Evolutionary conservation across 331 rosid species (phyloP).

Genomic region (Stylosanthes scabra): DNA sequence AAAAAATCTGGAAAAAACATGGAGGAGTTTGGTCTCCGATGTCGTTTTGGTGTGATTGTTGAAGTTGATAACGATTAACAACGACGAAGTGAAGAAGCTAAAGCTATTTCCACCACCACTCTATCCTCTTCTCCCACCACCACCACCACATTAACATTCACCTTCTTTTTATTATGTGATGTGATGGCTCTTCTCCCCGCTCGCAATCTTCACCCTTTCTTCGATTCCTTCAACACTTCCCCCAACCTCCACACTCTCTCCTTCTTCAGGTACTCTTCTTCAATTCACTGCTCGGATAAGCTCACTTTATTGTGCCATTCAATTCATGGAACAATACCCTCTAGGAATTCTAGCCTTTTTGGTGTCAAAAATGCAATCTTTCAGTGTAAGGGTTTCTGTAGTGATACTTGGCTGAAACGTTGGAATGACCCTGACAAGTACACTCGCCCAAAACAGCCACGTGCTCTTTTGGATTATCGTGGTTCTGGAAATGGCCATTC

Average conservation of each 20-base stretch:
- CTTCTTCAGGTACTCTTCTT: conserved; percentile 57
- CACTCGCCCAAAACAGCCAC: conserved; percentile 58
- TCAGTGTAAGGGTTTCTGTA: conserved; percentile 39
- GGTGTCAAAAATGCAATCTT: conserved; percentile 36
- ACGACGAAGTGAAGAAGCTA: background rate
- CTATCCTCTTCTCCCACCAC: background rate
- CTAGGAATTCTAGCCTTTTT: conserved; percentile 40
- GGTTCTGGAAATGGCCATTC: conserved; percentile 55
- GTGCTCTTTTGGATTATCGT: conserved; percentile 56
- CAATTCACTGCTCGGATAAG: conserved; percentile 39
- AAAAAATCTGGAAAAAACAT: no score
- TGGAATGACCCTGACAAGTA: conserved; percentile 60
- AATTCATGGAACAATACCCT: conserved; percentile 34
- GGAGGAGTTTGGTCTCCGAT: no score
- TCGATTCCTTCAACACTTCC: conserved; percentile 66
- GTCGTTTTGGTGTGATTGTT: no score
- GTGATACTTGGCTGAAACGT: conserved; percentile 61
- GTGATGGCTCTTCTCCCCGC: conserved; percentile 74
- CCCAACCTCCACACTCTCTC: conserved; percentile 50
- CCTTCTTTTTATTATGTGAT: no score
- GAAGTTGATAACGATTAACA: background rate
- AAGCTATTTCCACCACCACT: background rate
- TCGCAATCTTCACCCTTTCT: conserved; percentile 77
- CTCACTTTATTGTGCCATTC: conserved; percentile 32
- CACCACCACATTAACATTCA: background rate